Evolutionary conservation across 495 filamentous ascomycete genomes (phyloP).

Genomic region (Gamarada debralockiae): DNA sequence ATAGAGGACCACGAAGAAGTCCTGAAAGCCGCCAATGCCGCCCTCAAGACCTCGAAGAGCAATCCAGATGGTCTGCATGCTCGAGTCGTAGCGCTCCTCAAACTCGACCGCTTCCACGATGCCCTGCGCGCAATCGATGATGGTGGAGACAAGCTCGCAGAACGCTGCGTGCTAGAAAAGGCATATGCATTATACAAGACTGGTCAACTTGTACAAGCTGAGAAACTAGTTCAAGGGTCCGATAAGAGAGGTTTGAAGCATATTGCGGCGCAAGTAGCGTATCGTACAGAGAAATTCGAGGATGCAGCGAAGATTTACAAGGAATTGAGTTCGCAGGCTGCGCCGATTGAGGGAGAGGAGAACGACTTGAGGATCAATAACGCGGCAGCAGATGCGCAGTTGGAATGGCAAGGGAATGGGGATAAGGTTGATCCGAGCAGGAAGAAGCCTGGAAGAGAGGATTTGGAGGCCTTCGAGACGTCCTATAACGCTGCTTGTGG

Average conservation of each 20-base stretch:
- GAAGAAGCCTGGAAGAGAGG: constrained; percentile 60
- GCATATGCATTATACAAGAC: constrained; percentile 91
- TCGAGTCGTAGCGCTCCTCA: constrained; percentile 80
- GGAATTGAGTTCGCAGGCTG: constrained; percentile 46
- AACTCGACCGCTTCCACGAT: constrained; percentile 92
- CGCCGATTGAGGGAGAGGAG: constrained; percentile 59
- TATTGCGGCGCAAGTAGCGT: constrained; percentile 84
- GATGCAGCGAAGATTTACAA: constrained; percentile 67
- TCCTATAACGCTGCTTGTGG: constrained; percentile 90
- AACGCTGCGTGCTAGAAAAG: constrained; percentile 68
- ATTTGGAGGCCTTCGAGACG: constrained; percentile 88
- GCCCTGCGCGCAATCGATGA: constrained; percentile 73
- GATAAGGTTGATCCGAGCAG: constrained; percentile 34
- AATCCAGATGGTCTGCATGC: constrained; percentile 70
- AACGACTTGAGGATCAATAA: constrained; percentile 86
- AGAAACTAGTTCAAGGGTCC: constrained; percentile 35
- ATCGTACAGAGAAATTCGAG: constrained; percentile 79
- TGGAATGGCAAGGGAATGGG: constrained; percentile 72
- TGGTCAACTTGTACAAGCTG: constrained; percentile 71
- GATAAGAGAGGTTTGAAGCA: constrained; percentile 62
- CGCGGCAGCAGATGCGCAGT: constrained; percentile 74
- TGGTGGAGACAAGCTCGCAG: constrained; percentile 62
- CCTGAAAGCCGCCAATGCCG: constrained; percentile 65
- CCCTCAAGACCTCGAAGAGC: constrained; percentile 57
- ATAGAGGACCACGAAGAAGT: constrained; percentile 76